Evolutionary conservation across 805 yeast species (phyloP).

Genomic region (Candida taoyuanica): DNA sequence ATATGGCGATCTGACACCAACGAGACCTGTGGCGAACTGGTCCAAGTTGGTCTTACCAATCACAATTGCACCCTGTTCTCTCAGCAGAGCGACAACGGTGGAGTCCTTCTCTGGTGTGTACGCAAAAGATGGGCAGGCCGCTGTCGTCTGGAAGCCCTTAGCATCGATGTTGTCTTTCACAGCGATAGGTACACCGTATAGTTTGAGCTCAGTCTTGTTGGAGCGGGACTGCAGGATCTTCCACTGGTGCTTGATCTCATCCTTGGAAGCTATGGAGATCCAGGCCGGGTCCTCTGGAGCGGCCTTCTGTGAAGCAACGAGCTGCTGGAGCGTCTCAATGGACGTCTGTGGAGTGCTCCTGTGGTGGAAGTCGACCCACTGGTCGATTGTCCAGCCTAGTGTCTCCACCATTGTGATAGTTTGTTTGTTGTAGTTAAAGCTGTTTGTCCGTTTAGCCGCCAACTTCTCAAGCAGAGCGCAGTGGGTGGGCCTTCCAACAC

Average conservation of each 20-base stretch:
- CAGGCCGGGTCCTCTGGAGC: conserved; percentile 77
- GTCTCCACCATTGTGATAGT: conserved; percentile 18
- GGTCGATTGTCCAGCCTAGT: conserved; percentile 73
- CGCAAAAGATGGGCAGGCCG: conserved; percentile 86
- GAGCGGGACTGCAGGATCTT: conserved; percentile 59
- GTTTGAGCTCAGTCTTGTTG: conserved; percentile 50
- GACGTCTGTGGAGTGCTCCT: conserved; percentile 60
- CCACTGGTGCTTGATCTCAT: conserved; percentile 75
- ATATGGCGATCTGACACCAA: conserved; percentile 92
- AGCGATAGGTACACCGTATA: conserved; percentile 94
- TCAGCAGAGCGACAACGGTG: conserved; percentile 64
- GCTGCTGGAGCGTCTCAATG: conserved; percentile 38
- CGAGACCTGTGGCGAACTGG: conserved; percentile 96
- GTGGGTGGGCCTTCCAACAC: no score
- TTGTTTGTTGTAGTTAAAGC: not conserved
- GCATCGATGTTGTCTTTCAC: conserved; percentile 94
- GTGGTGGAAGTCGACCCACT: conserved; percentile 72
- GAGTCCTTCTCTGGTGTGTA: conserved; percentile 72
- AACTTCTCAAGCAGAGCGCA: no score
- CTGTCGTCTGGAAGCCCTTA: conserved; percentile 78
- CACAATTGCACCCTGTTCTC: conserved; percentile 88
- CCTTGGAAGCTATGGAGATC: conserved; percentile 71
- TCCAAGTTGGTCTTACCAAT: conserved; percentile 94
- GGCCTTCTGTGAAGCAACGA: conserved; percentile 43
- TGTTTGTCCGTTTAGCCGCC: no score